Base-by-base conservation (phyloP, 2,329 filamentous ascomycete genomes). In the Fusarium azukiicola region DNA sequence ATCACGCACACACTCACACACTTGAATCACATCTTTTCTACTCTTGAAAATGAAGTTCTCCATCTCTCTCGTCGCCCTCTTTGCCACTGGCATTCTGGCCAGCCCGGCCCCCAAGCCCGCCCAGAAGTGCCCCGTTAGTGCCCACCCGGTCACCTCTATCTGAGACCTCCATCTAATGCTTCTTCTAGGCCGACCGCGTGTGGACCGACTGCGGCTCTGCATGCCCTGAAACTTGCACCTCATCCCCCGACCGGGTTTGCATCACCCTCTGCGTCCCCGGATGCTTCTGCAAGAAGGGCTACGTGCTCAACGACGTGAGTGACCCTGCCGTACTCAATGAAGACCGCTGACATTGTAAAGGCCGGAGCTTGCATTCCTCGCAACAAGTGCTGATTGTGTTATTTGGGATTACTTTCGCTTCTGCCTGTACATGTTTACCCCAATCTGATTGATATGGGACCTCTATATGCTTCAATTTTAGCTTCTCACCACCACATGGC, bases 11-110 rank as follows among this genome's bases (percentile, higher is more conserved):
- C 27, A 32, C 27, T 32, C 27, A 32, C 27, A 32, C n/a, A 49
- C 54, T 47, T 61, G 27, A 70, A 49, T 46, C 54, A 47, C 67
- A 40, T n/a, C 49, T 42, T 17, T 32, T 66, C 63, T 44, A 32
- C 36, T 27, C 27, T 32, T 16, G 13, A 70, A 27, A 49, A 70
- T 70, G 68, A 70, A 70, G 68, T 63, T 63, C 68, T 70, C 52
- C 42, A 50, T 70, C 42, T 70, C 68, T 23, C 32, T 70, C 17
- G 32, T 36, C 42, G 68, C 68, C 54, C 68, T 70, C 44, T 63
- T 63, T 21, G 42, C 58, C 44, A 63, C 52, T 23, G 52, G 68
- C 54, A 40, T 70, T 32, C 27, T 70, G 32, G 68, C 68, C n/a
- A 70, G 42, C 14, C 68, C 68, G n/a, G 68, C 52, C 17, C 42